Conservation (phyloP, 208 protist species). For the Trypanosoma mega region DNA sequence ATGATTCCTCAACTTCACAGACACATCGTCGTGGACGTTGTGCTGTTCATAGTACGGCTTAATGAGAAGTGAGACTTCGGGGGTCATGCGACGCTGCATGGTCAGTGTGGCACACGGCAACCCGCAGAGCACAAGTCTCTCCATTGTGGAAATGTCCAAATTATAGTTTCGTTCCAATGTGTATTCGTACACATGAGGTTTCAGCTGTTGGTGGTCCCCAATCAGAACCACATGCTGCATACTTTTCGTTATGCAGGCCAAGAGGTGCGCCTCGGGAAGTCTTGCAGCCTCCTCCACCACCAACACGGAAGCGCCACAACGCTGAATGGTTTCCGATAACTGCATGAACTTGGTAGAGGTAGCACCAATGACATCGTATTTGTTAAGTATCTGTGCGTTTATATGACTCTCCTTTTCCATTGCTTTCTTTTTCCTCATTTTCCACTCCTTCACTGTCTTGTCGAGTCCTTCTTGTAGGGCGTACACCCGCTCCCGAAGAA, state of each 20-base stretch:
- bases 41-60: conserved; percentile 25
- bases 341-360: conserved; percentile 47
- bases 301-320: conserved; percentile 30
- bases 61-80: conserved; percentile 34
- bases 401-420: conserved; percentile 7
- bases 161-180: conserved; percentile 20
- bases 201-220: conserved; percentile 47
- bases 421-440: neutral
- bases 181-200: conserved; percentile 34
- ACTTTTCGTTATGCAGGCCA: conserved; percentile 29
- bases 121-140: conserved; percentile 32
- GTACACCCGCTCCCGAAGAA: neutral
- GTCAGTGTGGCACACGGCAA: conserved; percentile 32
- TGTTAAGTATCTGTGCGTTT: neutral
- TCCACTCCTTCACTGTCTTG: neutral
- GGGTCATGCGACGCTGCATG: conserved; percentile 39
- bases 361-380: conserved; percentile 38
- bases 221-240: conserved; percentile 40
- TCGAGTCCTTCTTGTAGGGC: conserved; percentile 1
- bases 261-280: conserved; percentile 43
- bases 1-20: conserved; percentile 25
- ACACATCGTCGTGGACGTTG: conserved; percentile 12
- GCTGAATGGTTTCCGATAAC: conserved; percentile 21
- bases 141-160: conserved; percentile 37
- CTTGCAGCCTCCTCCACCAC: conserved; percentile 70